phyloP scores from a whole-genome alignment of 2,329 filamentous ascomycete genomes.

The Exophiala calicioides region DNA sequence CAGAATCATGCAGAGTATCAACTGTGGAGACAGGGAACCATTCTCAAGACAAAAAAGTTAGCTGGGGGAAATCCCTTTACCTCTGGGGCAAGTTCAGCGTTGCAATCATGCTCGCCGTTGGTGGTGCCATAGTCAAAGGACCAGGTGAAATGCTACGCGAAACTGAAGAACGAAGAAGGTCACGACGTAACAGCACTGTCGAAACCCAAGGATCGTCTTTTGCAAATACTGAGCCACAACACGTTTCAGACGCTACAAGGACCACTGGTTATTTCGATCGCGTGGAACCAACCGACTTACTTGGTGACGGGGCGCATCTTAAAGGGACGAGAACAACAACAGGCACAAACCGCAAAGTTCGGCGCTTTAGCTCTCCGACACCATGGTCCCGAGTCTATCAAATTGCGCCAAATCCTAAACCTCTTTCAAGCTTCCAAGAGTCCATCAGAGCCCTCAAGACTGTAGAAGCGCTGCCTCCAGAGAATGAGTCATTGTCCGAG shows the following conservation, averaged over 20 bases:
- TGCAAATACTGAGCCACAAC: no score
- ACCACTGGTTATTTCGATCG: neutral
- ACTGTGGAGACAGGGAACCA: constrained; percentile 2
- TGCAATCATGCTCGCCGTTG: constrained; percentile 50
- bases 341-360: constrained; percentile 13
- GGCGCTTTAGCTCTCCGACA: constrained; percentile 24
- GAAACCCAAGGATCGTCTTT: neutral
- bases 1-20: constrained; percentile 22
- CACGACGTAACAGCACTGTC: constrained; percentile 12
- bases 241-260: no score
- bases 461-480: neutral
- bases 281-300: neutral
- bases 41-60: constrained; percentile 5
- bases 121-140: constrained; percentile 50
- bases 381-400: constrained; percentile 4
- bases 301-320: neutral
- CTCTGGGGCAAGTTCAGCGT: constrained; percentile 53
- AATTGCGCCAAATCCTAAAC: neutral
- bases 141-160: constrained; percentile 43
- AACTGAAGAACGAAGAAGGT: constrained; percentile 21
- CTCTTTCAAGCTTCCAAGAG: neutral
- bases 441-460: neutral
- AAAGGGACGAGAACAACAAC: neutral
- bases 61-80: constrained; percentile 35
- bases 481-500: neutral